Percentiles rank a stretch among this genome's conserved stretches.
Evolutionary conservation across 2,329 filamentous ascomycete species (phyloP).

Genomic region (Aspergillus sp.): DNA sequence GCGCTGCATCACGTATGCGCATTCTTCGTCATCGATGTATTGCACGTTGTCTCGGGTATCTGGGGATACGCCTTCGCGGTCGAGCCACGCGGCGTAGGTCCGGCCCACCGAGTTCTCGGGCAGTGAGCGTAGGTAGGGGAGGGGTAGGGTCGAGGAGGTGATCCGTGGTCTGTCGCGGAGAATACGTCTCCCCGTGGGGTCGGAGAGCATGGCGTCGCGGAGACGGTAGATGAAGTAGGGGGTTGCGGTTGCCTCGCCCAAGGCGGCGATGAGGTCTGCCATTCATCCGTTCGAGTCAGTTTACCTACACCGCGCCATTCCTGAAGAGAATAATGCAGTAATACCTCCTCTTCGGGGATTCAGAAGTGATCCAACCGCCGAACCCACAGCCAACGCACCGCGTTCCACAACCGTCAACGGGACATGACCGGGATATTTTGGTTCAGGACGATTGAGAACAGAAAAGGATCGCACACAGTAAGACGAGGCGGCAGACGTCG

Average conservation of each 20-base stretch:
- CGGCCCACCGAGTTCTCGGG: constrained; percentile 68
- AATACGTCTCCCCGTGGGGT: constrained; percentile 79
- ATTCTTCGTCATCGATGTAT: constrained; percentile 91
- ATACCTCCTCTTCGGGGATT: constrained; percentile 73
- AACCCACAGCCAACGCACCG: constrained; percentile 57
- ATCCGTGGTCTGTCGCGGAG: constrained; percentile 84
- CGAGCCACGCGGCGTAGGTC: constrained; percentile 83
- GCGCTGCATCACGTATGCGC: constrained; percentile 96
- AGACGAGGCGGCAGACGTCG: constrained; percentile 4
- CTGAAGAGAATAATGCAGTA: too few relatives aligned
- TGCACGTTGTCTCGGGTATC: constrained; percentile 76
- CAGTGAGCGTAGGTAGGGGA: constrained; percentile 62
- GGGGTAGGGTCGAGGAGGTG: constrained; percentile 60
- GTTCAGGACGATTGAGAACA: constrained; percentile 70
- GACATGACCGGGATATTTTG: constrained; percentile 87
- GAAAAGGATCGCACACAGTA: constrained; percentile 55
- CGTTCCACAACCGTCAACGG: constrained; percentile 74
- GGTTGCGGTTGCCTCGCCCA: constrained; percentile 90
- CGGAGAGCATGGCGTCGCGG: constrained; percentile 79
- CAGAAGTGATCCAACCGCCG: constrained; percentile 52
- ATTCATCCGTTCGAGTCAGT: background rate
- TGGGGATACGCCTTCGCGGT: constrained; percentile 83
- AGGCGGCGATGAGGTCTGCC: constrained; percentile 79
- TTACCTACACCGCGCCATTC: background rate
- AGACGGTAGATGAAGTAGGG: constrained; percentile 93